Evolutionary conservation across 2,329 filamentous ascomycete genomes (phyloP).

Genomic region (Calonectria fujianensis): DNA sequence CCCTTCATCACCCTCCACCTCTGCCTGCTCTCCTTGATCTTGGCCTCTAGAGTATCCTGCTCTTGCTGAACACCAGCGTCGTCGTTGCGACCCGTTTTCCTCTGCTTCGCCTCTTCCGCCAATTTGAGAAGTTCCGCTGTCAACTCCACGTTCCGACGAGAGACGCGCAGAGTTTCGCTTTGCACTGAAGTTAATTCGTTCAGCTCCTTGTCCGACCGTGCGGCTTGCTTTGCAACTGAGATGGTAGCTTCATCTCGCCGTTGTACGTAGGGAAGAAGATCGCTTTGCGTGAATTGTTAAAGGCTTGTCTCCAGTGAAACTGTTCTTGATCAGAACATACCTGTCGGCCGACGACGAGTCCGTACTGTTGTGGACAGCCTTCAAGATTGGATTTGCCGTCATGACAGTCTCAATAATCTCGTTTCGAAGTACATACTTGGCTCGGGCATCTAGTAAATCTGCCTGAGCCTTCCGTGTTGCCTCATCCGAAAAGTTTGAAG

Average conservation of each 20-base stretch:
- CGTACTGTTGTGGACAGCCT: slow-evolving; percentile 82
- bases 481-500: slow-evolving; percentile 65
- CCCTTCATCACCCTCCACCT: slow-evolving; percentile 86
- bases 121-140: slow-evolving; percentile 79
- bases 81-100: slow-evolving; percentile 72
- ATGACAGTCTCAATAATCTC: slow-evolving; percentile 81
- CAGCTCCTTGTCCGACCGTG: slow-evolving; percentile 70
- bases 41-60: slow-evolving; percentile 74
- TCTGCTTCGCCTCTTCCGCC: slow-evolving; percentile 72
- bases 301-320: not conserved
- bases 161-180: slow-evolving; percentile 73
- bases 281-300: slow-evolving; percentile 65
- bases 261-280: slow-evolving; percentile 79
- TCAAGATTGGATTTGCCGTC: slow-evolving; percentile 84
- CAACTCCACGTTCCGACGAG: slow-evolving; percentile 77
- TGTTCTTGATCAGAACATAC: slow-evolving; percentile 64
- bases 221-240: slow-evolving; percentile 75
- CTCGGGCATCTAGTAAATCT: slow-evolving; percentile 81
- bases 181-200: slow-evolving; percentile 74
- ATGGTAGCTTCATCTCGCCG: slow-evolving; percentile 81
- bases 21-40: slow-evolving; percentile 77
- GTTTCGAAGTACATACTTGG: slow-evolving; percentile 81
- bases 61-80: slow-evolving; percentile 73
- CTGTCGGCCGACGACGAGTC: slow-evolving; percentile 80
- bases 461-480: slow-evolving; percentile 76